phyloP scores from a whole-genome alignment of 2,329 filamentous ascomycete species.

The Elsinoe perseae region DNA sequence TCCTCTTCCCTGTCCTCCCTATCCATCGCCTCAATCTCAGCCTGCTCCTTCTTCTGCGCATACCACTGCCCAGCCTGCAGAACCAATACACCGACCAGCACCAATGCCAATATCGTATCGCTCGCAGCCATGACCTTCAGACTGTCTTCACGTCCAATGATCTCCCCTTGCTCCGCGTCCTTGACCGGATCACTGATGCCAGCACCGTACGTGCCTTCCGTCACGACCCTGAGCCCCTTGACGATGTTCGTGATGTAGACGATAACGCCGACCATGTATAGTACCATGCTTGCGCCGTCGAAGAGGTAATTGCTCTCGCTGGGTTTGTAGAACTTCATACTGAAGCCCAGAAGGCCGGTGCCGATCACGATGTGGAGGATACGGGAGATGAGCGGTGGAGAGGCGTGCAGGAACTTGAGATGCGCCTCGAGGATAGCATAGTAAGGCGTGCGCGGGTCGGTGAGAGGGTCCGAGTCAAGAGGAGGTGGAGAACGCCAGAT shows the following conservation, averaged over 20 bases:
- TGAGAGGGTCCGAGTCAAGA: constrained; percentile 34
- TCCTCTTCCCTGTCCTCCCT: constrained; percentile 42
- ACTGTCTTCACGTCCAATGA: constrained; percentile 78
- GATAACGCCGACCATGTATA: constrained; percentile 77
- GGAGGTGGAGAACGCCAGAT: constrained; percentile 61
- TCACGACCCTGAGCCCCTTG: constrained; percentile 82
- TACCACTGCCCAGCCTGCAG: constrained; percentile 98
- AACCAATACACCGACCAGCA: constrained; percentile 83
- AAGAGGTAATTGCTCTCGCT: constrained; percentile 94
- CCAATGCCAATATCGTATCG: constrained; percentile 90
- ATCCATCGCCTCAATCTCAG: constrained; percentile 64
- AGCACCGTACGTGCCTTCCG: constrained; percentile 57
- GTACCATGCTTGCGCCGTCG: constrained; percentile 63
- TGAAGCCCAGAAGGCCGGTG: constrained; percentile 78
- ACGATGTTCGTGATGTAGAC: constrained; percentile 96
- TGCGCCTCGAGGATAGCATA: constrained; percentile 82
- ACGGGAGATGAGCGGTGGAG: constrained; percentile 83
- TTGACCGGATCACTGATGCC: constrained; percentile 31
- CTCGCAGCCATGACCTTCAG: constrained; percentile 85
- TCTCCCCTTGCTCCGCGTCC: constrained; percentile 48
- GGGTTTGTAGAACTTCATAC: constrained; percentile 90
- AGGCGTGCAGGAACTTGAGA: constrained; percentile 82
- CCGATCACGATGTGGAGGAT: constrained; percentile 90
- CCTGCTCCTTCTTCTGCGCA: constrained; percentile 83
- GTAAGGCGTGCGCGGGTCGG: constrained; percentile 50